phyloP scores from a whole-genome alignment of 768 basidiomycete species.

The Lactarius deliciosus region DNA sequence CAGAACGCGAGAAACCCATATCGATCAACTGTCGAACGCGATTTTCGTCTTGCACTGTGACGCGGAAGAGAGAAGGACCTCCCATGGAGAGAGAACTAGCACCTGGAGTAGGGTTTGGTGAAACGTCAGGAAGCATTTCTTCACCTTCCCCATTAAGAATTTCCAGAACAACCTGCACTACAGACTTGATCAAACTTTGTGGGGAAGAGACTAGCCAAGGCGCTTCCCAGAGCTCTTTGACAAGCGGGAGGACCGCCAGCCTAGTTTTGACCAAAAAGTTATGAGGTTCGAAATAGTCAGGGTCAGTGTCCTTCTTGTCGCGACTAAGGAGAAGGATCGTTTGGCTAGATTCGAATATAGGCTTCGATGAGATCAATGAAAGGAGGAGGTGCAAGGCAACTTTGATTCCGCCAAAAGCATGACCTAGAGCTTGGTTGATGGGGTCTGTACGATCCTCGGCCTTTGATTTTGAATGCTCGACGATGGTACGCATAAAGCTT shows the following conservation, averaged over 20 bases:
- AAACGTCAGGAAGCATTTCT: constrained; percentile 48
- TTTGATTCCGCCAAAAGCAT: constrained; percentile 80
- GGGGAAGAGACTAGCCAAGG: constrained; percentile 80
- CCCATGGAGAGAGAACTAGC: constrained; percentile 36
- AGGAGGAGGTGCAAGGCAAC: constrained; percentile 75
- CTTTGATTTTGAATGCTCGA: constrained; percentile 47
- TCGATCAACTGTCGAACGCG: constrained; percentile 83
- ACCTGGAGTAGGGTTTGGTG: constrained; percentile 38
- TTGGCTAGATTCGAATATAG: constrained; percentile 84
- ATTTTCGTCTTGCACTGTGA: constrained; percentile 65
- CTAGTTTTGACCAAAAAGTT: constrained; percentile 86
- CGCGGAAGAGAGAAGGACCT: constrained; percentile 37
- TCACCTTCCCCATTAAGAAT: constrained; percentile 83
- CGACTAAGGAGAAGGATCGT: constrained; percentile 67
- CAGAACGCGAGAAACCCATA: constrained; percentile 95
- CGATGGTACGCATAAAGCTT: constrained; percentile 56
- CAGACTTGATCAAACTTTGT: constrained; percentile 67
- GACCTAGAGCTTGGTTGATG: constrained; percentile 63
- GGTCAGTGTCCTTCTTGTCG: constrained; percentile 76
- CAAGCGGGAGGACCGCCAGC: constrained; percentile 61
- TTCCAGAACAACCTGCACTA: constrained; percentile 76
- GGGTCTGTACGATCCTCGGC: constrained; percentile 57
- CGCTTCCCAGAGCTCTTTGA: constrained; percentile 76
- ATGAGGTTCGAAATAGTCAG: constrained; percentile 79
- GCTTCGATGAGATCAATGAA: constrained; percentile 74